Conservation (phyloP, 371 early-diverging fungal genomes). For the Capillidium rhysosporum region DNA sequence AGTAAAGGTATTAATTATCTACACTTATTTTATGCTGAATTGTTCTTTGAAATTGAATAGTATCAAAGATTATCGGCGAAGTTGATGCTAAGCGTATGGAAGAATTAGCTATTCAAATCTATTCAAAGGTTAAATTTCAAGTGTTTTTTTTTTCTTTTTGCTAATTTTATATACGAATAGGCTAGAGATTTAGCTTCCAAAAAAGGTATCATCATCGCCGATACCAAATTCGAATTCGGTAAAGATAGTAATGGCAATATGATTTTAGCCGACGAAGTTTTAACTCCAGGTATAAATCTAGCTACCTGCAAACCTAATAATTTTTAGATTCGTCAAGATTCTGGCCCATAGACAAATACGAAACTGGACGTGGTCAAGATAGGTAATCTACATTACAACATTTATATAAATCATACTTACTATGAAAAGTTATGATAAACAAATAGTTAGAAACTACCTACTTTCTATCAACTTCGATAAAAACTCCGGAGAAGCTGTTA, state of each 20-base stretch:
- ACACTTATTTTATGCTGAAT: slow-evolving; percentile 5
- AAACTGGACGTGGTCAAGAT: slow-evolving; percentile 62
- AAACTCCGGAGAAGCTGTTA: slow-evolving; percentile 39
- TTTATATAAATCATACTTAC: slow-evolving; percentile 2
- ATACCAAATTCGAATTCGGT: slow-evolving; percentile 98
- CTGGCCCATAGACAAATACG: slow-evolving; percentile 75
- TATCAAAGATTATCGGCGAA: slow-evolving; percentile 68
- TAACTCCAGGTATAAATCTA: slow-evolving; percentile 63
- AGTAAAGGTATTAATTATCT: slow-evolving; percentile 28
- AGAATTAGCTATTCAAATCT: slow-evolving; percentile 19
- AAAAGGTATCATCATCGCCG: slow-evolving; percentile 91
- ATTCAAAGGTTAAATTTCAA: slow-evolving; percentile 13
- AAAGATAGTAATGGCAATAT: slow-evolving; percentile 58
- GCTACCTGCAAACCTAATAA: neutral
- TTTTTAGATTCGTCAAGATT: slow-evolving; percentile 81
- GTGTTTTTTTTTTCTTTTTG: neutral
- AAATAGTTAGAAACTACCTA: slow-evolving; percentile 86
- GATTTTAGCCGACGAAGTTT: slow-evolving; percentile 82
- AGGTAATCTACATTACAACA: slow-evolving; percentile 20
- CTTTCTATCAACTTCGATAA: slow-evolving; percentile 78
- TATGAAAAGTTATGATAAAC: slow-evolving; percentile 73
- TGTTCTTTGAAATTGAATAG: slow-evolving; percentile 12
- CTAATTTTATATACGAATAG: slow-evolving; percentile 8
- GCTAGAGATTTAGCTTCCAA: slow-evolving; percentile 63
- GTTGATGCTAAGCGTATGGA: slow-evolving; percentile 12